These are phyloP conservation scores for Cairneyella variabilis DNA, from an alignment of 495 filamentous ascomycete species.

Conservation along the genomic window DNA sequence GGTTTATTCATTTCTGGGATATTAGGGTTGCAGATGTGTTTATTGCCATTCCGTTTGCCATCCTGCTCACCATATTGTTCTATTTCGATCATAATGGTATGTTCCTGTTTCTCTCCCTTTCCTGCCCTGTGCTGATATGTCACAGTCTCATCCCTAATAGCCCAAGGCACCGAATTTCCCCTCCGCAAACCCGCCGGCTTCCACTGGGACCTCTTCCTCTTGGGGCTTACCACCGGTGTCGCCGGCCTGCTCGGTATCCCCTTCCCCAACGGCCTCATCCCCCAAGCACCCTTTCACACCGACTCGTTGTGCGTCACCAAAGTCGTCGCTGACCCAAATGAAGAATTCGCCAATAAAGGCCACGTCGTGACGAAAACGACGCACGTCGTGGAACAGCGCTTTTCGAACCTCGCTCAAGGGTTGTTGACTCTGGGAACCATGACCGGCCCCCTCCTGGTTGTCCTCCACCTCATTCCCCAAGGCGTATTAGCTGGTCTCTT, in stretches of 20 bases:
- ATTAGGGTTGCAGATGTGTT: conserved; percentile 72
- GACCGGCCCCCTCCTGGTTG: conserved; percentile 76
- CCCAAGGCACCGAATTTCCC: conserved; percentile 90
- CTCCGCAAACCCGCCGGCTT: conserved; percentile 90
- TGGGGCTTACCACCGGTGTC: conserved; percentile 82
- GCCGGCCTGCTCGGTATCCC: conserved; percentile 84
- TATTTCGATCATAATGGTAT: conserved; percentile 90
- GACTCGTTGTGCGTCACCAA: conserved; percentile 72
- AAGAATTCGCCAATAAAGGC: conserved; percentile 52
- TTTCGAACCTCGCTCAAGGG: conserved; percentile 82
- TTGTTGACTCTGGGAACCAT: conserved; percentile 83
- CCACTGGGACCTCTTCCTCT: conserved; percentile 93
- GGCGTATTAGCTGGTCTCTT: conserved; percentile 87
- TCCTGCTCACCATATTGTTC: conserved; percentile 84
- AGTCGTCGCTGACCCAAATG: conserved; percentile 51
- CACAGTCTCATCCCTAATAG: conserved; percentile 77
- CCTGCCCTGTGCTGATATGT: conserved; percentile 8
- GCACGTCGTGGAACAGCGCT: conserved; percentile 86
- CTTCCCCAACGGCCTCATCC: conserved; percentile 88
- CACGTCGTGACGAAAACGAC: conserved; percentile 58
- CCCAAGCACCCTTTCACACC: conserved; percentile 93
- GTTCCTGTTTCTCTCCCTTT: conserved; percentile 10
- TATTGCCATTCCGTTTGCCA: conserved; percentile 81
- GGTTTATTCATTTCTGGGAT: conserved; percentile 90
- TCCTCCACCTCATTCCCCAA: conserved; percentile 83